Evolutionary conservation across 192 early-diverging fungal genomes (phyloP), one percentile per base, ranked within the genome.

Genomic region (Umbelopsis ramanniana): DNA sequence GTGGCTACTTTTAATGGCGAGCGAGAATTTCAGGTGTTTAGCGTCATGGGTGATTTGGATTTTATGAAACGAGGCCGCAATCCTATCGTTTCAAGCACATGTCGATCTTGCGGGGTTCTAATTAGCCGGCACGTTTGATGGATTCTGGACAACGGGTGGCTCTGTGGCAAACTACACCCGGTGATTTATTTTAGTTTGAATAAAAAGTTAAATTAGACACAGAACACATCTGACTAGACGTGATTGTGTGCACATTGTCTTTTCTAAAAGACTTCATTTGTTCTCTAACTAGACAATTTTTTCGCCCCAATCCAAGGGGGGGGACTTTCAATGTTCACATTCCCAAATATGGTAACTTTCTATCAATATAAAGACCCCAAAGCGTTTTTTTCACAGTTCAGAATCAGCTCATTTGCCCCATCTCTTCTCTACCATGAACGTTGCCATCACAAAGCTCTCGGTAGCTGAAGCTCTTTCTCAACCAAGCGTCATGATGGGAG

Each of bases 121-220:
- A 63, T 35, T 7, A 63, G 17, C 35, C 29, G 6, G 57, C 57
- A 63, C 57, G 57, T 63, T 63, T 29, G 33, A 63, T 10, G 26
- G 26, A 17, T 17, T 29, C 57, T 63, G 57, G 57, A 63, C 33
- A 63, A 5, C 14, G 48, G 48, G n/a, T 50, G 48, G 48, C n/a
- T 50, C 15, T n/a, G 48, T 50, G 48, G 48, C 48, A 17, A 29
- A 50, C 40, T 43, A 12, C 40, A 50, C 15, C 48, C 48, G 48
- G 48, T 50, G 48, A 50, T 43, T 43, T 12, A 43, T 4, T 50
- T 50, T 50, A 50, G 48, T n/a, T 33, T 63, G 33, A 63, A 63
- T 63, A 63, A 63, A 63, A 37, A 19, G 33, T 33, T 63, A 38
- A 63, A 63, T 63, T 35, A 63, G 57, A 38, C 57, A 63, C 57